Conservation (phyloP, 2,329 filamentous ascomycete species). For the Trichoderma sp. region DNA sequence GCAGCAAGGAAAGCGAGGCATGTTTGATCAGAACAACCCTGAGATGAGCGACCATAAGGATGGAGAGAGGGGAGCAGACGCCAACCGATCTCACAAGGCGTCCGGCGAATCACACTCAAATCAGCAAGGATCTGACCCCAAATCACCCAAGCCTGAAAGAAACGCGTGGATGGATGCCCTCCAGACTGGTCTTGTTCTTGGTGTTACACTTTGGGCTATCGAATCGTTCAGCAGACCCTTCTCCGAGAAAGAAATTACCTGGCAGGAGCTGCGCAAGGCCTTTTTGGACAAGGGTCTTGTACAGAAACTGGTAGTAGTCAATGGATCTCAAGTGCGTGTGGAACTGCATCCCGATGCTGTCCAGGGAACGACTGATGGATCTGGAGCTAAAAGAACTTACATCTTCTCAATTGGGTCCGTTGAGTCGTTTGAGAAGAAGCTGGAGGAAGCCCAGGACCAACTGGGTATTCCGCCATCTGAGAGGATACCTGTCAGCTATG, state of each 20-base stretch:
- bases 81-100: constrained; percentile 23
- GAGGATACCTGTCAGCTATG: constrained; percentile 89
- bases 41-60: constrained; percentile 25
- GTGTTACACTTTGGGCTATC: constrained; percentile 55
- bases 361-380: constrained; percentile 41
- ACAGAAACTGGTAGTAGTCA: constrained; percentile 83
- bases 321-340: constrained; percentile 70
- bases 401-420: constrained; percentile 95
- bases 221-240: constrained; percentile 42
- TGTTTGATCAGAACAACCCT: constrained; percentile 28
- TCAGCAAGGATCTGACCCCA: constrained; percentile 29
- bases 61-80: constrained; percentile 23
- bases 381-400: constrained; percentile 50
- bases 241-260: constrained; percentile 76
- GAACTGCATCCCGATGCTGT: constrained; percentile 72
- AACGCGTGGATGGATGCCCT: constrained; percentile 38
- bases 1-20: constrained; percentile 23
- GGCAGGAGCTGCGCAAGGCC: constrained; percentile 91
- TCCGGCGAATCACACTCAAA: constrained; percentile 27
- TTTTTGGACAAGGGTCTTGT: constrained; percentile 96
- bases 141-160: constrained; percentile 33
- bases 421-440: constrained; percentile 83
- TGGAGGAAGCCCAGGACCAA: constrained; percentile 86
- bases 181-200: constrained; percentile 40
- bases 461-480: constrained; percentile 83